These are phyloP conservation scores for Hydrangea macrophylla DNA, from an alignment of 148 eudicot genomes.

Conservation along the genomic window DNA sequence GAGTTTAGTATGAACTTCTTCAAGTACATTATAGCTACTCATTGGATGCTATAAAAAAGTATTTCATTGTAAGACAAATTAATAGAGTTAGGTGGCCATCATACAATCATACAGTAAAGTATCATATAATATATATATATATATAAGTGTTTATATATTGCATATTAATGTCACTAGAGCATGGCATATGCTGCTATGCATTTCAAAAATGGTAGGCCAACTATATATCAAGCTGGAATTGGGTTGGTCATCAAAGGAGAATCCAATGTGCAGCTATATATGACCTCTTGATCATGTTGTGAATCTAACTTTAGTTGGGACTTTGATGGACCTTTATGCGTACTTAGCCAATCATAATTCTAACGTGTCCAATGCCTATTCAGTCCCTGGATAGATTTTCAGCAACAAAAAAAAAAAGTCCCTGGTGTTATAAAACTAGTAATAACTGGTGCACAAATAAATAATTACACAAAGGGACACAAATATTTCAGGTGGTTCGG, in stretches of 20 bases:
- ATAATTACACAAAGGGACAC: too few relatives aligned
- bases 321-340: too few relatives aligned
- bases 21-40: background rate
- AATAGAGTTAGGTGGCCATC: background rate
- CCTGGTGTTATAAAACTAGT: too few relatives aligned
- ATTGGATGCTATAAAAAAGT: background rate
- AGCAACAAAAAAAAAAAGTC: too few relatives aligned
- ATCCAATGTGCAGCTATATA: background rate
- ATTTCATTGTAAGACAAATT: background rate
- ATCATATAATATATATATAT: background rate
- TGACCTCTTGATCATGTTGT: background rate
- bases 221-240: background rate
- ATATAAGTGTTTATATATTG: background rate
- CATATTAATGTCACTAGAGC: too few relatives aligned
- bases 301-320: background rate
- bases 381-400: too few relatives aligned
- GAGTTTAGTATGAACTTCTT: background rate
- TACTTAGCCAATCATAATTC: too few relatives aligned
- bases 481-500: too few relatives aligned
- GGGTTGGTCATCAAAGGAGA: background rate
- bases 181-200: background rate
- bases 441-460: too few relatives aligned
- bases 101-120: background rate
- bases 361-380: too few relatives aligned
- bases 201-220: background rate